Conservation (phyloP, 2,329 filamentous ascomycete genomes). For the Botrytis byssoidea region DNA sequence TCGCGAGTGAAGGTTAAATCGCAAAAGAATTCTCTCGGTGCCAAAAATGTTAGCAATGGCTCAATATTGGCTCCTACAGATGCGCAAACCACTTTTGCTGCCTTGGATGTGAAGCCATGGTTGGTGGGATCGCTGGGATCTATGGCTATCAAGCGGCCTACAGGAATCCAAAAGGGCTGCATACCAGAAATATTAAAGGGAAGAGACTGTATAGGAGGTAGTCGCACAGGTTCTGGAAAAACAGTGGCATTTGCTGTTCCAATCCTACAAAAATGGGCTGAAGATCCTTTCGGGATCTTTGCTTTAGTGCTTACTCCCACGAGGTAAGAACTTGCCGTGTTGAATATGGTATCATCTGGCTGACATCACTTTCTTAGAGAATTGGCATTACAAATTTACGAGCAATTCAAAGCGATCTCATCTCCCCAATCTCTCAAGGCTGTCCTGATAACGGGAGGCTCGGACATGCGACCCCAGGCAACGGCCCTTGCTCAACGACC, state of each 20-base stretch:
- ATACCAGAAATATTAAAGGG: slow-evolving; percentile 92
- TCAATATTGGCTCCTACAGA: slow-evolving; percentile 53
- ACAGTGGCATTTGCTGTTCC: slow-evolving; percentile 94
- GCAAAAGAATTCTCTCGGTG: slow-evolving; percentile 3
- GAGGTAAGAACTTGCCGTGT: slow-evolving; percentile 46
- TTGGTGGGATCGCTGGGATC: slow-evolving; percentile 74
- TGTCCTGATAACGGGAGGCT: slow-evolving; percentile 85
- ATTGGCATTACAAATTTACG: slow-evolving; percentile 91
- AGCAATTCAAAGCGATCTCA: slow-evolving; percentile 92
- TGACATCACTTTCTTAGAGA: slow-evolving; percentile 54
- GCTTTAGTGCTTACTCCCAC: slow-evolving; percentile 87
- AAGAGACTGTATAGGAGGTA: slow-evolving; percentile 91
- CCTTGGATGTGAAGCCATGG: slow-evolving; percentile 78
- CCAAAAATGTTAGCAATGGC: slow-evolving; percentile 21
- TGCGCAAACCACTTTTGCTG: slow-evolving; percentile 64
- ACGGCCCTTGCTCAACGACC: slow-evolving; percentile 78
- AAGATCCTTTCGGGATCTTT: slow-evolving; percentile 90
- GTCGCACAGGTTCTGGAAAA: slow-evolving; percentile 93
- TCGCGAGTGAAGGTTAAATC: slow-evolving; percentile 35
- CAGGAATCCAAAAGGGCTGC: slow-evolving; percentile 86
- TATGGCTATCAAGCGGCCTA: slow-evolving; percentile 84
- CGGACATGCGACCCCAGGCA: slow-evolving; percentile 89
- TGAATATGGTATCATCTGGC: slow-evolving; percentile 12
- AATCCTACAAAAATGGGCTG: slow-evolving; percentile 88
- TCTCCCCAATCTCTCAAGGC: slow-evolving; percentile 84